Evolutionary conservation across 2,329 filamentous ascomycete species (phyloP).

Genomic region (Orbilia quercus): DNA sequence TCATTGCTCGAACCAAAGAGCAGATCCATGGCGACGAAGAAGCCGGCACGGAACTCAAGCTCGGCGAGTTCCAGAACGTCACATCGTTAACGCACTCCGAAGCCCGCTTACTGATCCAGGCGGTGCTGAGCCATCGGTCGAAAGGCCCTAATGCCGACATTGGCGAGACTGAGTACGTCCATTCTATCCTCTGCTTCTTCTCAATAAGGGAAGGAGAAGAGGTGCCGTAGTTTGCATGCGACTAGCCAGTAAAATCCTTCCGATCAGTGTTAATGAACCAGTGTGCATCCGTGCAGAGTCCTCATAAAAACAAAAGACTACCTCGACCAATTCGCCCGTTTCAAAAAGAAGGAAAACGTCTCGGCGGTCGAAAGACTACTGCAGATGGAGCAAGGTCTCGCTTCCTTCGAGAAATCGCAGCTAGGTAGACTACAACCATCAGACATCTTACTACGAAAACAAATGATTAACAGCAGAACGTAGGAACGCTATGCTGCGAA

Average conservation of each 20-base stretch:
- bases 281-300: conserved; percentile 68
- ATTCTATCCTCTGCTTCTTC: conserved; percentile 56
- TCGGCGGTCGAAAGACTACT: conserved; percentile 92
- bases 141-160: conserved; percentile 79
- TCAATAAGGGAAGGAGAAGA: background rate
- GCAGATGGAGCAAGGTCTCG: conserved; percentile 80
- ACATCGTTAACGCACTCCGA: conserved; percentile 93
- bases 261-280: no score
- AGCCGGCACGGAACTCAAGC: conserved; percentile 80
- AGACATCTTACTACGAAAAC: conserved; percentile 36
- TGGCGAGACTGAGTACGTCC: conserved; percentile 85
- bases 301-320: conserved; percentile 90
- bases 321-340: conserved; percentile 91
- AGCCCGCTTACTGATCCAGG: conserved; percentile 89
- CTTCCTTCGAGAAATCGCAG: conserved; percentile 92
- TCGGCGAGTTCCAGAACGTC: conserved; percentile 93
- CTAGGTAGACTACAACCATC: conserved; percentile 74
- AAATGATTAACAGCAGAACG: conserved; percentile 48
- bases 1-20: conserved; percentile 75
- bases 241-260: background rate
- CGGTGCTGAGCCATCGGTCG: conserved; percentile 82
- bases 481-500: conserved; percentile 91
- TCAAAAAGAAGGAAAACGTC: conserved; percentile 94
- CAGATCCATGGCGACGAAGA: conserved; percentile 83
- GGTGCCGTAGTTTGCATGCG: background rate